Percentiles rank a stretch among this genome's conserved stretches.
Evolutionary conservation across 257 asterid genomes (phyloP).

Genomic region (Nicotiana paniculata): DNA sequence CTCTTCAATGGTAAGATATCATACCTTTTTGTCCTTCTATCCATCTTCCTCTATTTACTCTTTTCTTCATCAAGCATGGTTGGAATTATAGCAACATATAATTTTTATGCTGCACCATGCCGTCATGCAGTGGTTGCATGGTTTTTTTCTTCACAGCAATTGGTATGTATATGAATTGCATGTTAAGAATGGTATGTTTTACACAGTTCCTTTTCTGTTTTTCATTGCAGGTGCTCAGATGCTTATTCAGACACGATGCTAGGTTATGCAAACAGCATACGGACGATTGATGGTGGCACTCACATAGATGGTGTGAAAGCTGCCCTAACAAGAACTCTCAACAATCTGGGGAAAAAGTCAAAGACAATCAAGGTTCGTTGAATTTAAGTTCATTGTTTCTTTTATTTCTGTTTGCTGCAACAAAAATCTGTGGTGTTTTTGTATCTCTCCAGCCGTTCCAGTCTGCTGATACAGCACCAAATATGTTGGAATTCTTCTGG

Average conservation of each 20-base stretch:
- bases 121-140: neutral
- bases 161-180: neutral
- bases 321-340: constrained; percentile 81
- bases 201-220: constrained; percentile 12
- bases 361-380: constrained; percentile 68
- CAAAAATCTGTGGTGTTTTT: neutral
- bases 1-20: constrained; percentile 79
- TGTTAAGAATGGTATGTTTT: constrained; percentile 6
- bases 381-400: neutral
- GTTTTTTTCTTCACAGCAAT: neutral
- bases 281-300: constrained; percentile 96
- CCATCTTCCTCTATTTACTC: neutral
- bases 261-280: constrained; percentile 97
- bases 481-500: neutral
- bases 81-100: neutral
- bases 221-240: constrained; percentile 75
- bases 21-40: constrained; percentile 6
- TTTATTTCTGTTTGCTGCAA: neutral
- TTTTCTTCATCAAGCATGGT: neutral
- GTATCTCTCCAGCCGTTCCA: neutral
- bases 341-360: constrained; percentile 84
- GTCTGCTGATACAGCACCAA: neutral
- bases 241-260: constrained; percentile 84
- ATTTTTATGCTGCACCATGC: neutral
- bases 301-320: constrained; percentile 94